Percentiles rank a stretch among this genome's conserved stretches.
Conservation (phyloP, 2,329 filamentous ascomycete species). For the Ploettnerulaceae sp. region DNA sequence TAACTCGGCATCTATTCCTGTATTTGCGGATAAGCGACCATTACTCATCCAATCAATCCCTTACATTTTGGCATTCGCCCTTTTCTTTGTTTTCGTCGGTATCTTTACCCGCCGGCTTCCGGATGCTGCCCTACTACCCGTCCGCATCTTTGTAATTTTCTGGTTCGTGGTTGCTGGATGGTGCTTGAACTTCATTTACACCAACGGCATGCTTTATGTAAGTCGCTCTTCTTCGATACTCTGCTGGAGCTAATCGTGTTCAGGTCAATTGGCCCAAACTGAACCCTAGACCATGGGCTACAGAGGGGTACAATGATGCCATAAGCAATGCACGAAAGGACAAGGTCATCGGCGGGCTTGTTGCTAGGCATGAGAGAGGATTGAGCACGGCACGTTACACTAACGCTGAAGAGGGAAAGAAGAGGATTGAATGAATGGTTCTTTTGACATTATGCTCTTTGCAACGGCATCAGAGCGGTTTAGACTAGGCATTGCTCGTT, state of each 20-base stretch:
- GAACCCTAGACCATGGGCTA: conserved; percentile 79
- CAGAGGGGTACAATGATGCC: conserved; percentile 85
- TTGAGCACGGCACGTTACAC: conserved; percentile 77
- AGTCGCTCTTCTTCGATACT: conserved; percentile 39
- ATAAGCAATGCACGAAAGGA: conserved; percentile 79
- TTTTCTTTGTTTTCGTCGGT: conserved; percentile 77
- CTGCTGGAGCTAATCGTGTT: conserved; percentile 1
- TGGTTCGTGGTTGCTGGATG: conserved; percentile 68
- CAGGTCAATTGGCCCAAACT: conserved; percentile 98
- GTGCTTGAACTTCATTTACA: conserved; percentile 71
- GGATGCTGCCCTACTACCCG: conserved; percentile 70
- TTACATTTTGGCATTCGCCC: conserved; percentile 70
- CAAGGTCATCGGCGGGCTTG: conserved; percentile 70
- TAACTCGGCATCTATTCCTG: conserved; percentile 61
- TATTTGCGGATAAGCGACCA: conserved; percentile 82
- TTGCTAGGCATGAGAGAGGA: conserved; percentile 72
- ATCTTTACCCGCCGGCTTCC: conserved; percentile 67
- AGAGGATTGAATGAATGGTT: conserved; percentile 68
- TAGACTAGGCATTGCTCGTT: no score
- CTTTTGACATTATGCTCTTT: not conserved
- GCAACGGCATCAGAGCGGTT: no score
- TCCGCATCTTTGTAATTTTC: conserved; percentile 76
- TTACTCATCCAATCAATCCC: conserved; percentile 89
- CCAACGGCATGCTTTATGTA: conserved; percentile 91
- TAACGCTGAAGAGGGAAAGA: conserved; percentile 95